Percentiles rank a stretch among this genome's conserved stretches.
phyloP scores from a whole-genome alignment of 129 eudicot genomes.

The Escallonia herrerae region DNA sequence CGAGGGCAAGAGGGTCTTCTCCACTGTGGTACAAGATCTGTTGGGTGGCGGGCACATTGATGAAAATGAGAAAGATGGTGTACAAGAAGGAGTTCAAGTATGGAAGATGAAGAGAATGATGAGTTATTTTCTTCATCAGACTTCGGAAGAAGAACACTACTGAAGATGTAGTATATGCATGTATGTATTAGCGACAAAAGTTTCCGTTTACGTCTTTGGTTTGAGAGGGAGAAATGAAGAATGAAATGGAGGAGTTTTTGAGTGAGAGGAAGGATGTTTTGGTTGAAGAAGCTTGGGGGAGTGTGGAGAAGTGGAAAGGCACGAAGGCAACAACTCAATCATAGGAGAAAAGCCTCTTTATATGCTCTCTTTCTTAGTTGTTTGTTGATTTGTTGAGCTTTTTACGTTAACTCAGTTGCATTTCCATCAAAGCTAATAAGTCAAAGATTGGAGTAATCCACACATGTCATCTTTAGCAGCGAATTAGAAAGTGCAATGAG shows the following conservation, averaged over 20 bases:
- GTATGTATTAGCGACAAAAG: neutral
- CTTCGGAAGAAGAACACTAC: neutral
- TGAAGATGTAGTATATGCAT: conserved; percentile 2
- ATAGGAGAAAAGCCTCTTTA: neutral
- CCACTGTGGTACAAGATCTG: conserved; percentile 12
- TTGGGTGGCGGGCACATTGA: conserved; percentile 19
- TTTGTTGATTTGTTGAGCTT: conserved; percentile 16
- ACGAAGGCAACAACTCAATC: neutral
- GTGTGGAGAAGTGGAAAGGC: conserved; percentile 6
- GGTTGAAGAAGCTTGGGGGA: neutral
- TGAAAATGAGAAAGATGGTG: conserved; percentile 10
- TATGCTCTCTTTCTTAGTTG: neutral
- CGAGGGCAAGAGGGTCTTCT: conserved; percentile 17
- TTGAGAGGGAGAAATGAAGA: too few species aligned
- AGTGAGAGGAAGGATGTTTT: neutral
- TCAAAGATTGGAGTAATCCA: too few species aligned
- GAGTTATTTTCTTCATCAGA: conserved; percentile 15
- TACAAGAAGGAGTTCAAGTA: conserved; percentile 8
- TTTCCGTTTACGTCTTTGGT: neutral
- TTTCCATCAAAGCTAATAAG: too few species aligned
- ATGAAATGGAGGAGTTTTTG: neutral
- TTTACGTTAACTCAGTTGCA: neutral
- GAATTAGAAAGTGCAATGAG: too few species aligned
- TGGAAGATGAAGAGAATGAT: conserved; percentile 15
- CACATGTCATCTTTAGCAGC: too few species aligned